Evolutionary conservation across 139 green algal species (phyloP).

Genomic region (Picochlorum sp.): DNA sequence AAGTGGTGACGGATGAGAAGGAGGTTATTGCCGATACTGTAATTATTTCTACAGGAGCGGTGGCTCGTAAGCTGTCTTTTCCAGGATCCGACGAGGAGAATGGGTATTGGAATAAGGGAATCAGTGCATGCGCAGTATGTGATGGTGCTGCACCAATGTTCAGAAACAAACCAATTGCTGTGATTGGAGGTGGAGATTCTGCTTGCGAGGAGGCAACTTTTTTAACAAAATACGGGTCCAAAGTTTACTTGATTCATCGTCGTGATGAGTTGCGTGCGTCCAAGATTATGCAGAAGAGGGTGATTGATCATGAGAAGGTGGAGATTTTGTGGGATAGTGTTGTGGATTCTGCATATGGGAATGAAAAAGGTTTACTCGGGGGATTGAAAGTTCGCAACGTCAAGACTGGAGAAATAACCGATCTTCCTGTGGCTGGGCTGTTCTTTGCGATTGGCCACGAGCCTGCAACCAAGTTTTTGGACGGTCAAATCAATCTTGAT

Average conservation of each 20-base stretch:
- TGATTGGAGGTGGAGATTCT: constrained; percentile 70
- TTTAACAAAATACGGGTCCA: constrained; percentile 59
- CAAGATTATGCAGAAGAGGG: constrained; percentile 65
- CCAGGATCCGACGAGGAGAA: constrained; percentile 57
- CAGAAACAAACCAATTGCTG: constrained; percentile 61
- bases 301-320: constrained; percentile 68
- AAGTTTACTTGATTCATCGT: constrained; percentile 82
- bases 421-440: constrained; percentile 40
- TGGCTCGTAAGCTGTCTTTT: constrained; percentile 74
- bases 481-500: constrained; percentile 72
- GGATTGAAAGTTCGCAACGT: constrained; percentile 52
- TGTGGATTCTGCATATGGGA: constrained; percentile 55
- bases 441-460: constrained; percentile 92
- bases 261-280: constrained; percentile 67
- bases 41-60: constrained; percentile 92
- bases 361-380: constrained; percentile 42
- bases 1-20: constrained; percentile 22
- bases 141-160: constrained; percentile 90
- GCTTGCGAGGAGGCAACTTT: constrained; percentile 74
- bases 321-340: constrained; percentile 57
- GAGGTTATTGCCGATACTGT: constrained; percentile 67
- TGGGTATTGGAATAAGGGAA: constrained; percentile 90
- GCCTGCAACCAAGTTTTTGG: constrained; percentile 64
- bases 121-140: constrained; percentile 95
- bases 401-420: constrained; percentile 35